These are phyloP conservation scores for Agapanthus africanus DNA, from an alignment of 106 monocot species.

Conservation along the genomic window DNA sequence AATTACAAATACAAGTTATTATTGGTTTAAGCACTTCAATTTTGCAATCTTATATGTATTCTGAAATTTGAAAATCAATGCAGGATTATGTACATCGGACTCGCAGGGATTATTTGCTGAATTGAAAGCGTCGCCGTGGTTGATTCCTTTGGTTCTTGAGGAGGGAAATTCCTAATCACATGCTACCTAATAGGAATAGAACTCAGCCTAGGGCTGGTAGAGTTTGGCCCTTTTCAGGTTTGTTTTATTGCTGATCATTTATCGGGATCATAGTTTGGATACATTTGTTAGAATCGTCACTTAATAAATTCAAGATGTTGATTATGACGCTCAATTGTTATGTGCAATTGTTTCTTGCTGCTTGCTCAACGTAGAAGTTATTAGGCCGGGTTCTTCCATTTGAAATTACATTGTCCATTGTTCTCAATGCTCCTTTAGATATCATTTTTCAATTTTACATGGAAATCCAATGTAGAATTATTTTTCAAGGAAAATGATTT, in stretches of 20 bases:
- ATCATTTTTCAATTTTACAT: not conserved
- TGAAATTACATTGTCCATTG: not conserved
- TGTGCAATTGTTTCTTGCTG: not conserved
- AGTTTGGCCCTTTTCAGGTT: conserved; percentile 26
- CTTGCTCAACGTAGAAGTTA: not conserved
- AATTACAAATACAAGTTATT: not conserved
- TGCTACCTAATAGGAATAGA: conserved; percentile 26
- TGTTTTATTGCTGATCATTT: not conserved
- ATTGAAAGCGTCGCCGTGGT: not conserved
- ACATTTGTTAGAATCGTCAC: not conserved
- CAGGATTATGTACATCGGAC: not conserved
- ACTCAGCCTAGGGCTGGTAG: conserved; percentile 48
- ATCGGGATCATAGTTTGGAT: not conserved
- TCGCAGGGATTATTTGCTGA: not conserved
- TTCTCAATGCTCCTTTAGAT: too few relatives aligned
- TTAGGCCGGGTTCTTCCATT: not conserved
- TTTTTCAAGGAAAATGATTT: too few relatives aligned
- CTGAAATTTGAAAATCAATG: conserved; percentile 3
- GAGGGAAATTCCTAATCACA: not conserved
- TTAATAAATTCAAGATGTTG: not conserved
- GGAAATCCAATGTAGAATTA: too few relatives aligned
- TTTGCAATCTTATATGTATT: not conserved
- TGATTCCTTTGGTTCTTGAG: conserved; percentile 2
- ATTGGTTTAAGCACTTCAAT: not conserved
- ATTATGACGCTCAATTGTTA: too few relatives aligned